Evolutionary conservation across 1,284 basidiomycete genomes (phyloP), one percentile per base, ranked within the genome.

Genomic region (Stereum hirsutum): DNA sequence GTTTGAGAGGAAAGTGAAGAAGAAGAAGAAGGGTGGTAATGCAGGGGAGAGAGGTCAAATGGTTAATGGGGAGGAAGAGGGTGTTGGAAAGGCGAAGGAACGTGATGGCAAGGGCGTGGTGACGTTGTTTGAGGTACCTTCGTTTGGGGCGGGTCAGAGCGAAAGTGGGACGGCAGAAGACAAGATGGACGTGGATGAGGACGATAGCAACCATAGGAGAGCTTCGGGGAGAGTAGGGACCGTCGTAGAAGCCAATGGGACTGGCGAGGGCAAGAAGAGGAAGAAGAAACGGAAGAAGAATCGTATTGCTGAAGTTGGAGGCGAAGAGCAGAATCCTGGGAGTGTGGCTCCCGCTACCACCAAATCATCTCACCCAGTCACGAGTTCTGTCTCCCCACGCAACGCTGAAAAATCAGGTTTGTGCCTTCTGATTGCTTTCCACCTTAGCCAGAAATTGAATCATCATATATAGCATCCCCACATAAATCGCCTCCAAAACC

Each of bases 1-100:
- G 0, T 84, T 84, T 34, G 52, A 51, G 21, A 52, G 51, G 46
- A 53, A 56, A 44, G 35, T 43, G 35, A 60, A 61, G 48, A 68
- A 53, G 45, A 67, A 63, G 51, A 60, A 59, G 47, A 50, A 47
- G 14, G 48, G 42, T 5, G 33, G 32, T 7, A 21, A 17, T 32
- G 6, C 17, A 25, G 17, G 19, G 21, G 33, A 43, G 30, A 8
- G n/a, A 36, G 35, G 31, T 19, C 12, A n/a, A n/a, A 15, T 17
- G 2, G 12, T 14, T 41, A 12, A 5, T 25, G 30, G 8, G 21
- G 24, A 11, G 11, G 32, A 12, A 5, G n/a, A 7, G 32, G n/a
- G 28, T 1, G 17, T 12, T 1, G 21, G 20, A 5, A 14, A 33
- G 15, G 23, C 4, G 24, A 17, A 8, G 6, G 41, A 31, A 8